These are phyloP conservation scores for Leishmania guyanensis DNA, from an alignment of 208 protist genomes.

Conservation along the genomic window DNA sequence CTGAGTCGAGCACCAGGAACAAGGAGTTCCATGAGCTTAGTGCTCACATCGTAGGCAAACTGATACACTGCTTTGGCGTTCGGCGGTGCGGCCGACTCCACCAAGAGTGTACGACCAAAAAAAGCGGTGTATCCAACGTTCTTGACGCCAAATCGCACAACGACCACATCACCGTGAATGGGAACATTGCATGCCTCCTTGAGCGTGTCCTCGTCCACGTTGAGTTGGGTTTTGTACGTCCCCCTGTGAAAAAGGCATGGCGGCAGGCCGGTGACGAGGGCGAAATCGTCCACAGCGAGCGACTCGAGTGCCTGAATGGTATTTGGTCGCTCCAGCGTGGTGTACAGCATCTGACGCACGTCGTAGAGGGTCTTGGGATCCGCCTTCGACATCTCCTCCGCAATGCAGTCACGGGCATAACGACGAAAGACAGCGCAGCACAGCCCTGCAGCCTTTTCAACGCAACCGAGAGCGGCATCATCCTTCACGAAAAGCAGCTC, in stretches of 20 bases:
- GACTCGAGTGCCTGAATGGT: slow-evolving; percentile 72
- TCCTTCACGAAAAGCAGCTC: slow-evolving; percentile 89
- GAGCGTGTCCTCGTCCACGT: slow-evolving; percentile 44
- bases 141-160: slow-evolving; percentile 82
- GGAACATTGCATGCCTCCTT: slow-evolving; percentile 42
- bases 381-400: slow-evolving; percentile 48
- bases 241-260: slow-evolving; percentile 78
- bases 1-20: slow-evolving; percentile 54
- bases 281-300: slow-evolving; percentile 67
- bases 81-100: slow-evolving; percentile 61
- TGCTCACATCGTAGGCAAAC: slow-evolving; percentile 77
- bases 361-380: slow-evolving; percentile 59
- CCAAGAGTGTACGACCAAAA: slow-evolving; percentile 78
- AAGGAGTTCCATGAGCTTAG: slow-evolving; percentile 66
- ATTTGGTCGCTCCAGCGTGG: slow-evolving; percentile 70
- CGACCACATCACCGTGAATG: slow-evolving; percentile 67
- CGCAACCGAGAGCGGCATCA: slow-evolving; percentile 51
- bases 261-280: slow-evolving; percentile 64
- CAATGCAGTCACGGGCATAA: slow-evolving; percentile 62
- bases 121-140: slow-evolving; percentile 81
- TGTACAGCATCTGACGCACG: slow-evolving; percentile 69
- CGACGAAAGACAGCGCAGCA: slow-evolving; percentile 82
- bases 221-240: slow-evolving; percentile 66
- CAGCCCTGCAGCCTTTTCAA: slow-evolving; percentile 78
- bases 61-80: slow-evolving; percentile 73